Evolutionary conservation across 129 eudicot genomes (phyloP).

Genomic region (Silybum marianum): DNA sequence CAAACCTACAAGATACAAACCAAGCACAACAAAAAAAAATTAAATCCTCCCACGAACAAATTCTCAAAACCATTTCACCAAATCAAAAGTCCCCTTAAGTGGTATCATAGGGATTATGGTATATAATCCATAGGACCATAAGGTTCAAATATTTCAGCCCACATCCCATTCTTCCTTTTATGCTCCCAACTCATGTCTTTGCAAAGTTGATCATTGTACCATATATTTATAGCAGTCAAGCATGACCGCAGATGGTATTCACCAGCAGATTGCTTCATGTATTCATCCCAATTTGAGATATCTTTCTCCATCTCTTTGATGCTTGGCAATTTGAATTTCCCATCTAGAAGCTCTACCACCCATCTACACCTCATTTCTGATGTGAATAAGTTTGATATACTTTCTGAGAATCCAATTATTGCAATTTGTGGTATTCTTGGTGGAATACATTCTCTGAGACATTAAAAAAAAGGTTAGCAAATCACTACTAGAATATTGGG

Average conservation of each 20-base stretch:
- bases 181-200: slow-evolving; percentile 68
- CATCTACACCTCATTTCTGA: slow-evolving; percentile 74
- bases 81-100: too few relatives aligned
- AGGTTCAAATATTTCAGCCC: slow-evolving; percentile 60
- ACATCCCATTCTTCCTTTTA: slow-evolving; percentile 48
- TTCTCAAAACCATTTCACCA: too few relatives aligned
- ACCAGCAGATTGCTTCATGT: slow-evolving; percentile 55
- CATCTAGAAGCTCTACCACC: slow-evolving; percentile 58
- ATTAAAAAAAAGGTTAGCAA: not conserved
- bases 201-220: slow-evolving; percentile 74
- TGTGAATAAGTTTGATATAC: slow-evolving; percentile 58
- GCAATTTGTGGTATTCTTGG: slow-evolving; percentile 78
- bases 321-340: slow-evolving; percentile 53
- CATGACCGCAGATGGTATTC: slow-evolving; percentile 50
- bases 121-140: slow-evolving; percentile 60
- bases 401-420: slow-evolving; percentile 65
- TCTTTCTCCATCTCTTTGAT: slow-evolving; percentile 73
- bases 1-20: too few relatives aligned
- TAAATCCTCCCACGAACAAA: too few relatives aligned
- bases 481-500: too few relatives aligned
- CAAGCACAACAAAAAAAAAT: too few relatives aligned
- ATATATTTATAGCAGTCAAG: slow-evolving; percentile 51
- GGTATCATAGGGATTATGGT: not conserved
- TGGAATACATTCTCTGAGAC: slow-evolving; percentile 63
- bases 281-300: slow-evolving; percentile 50